Evolutionary conservation across 805 yeast species (phyloP).

Genomic region (Cyberlindnera samutprakarnensis): DNA sequence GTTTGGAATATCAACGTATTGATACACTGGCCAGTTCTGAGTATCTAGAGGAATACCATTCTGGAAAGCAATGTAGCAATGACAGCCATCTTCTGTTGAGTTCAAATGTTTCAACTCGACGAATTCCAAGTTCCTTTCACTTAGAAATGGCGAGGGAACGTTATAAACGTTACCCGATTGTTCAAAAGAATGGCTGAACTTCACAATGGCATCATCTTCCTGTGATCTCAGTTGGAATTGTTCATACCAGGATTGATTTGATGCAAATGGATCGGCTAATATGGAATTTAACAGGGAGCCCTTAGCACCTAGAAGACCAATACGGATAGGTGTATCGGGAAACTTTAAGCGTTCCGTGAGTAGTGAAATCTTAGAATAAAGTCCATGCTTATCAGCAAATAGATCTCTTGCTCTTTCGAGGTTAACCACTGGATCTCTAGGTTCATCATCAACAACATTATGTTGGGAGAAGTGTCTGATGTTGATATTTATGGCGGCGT

Average conservation of each 20-base stretch:
- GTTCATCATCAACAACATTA: constrained; percentile 11
- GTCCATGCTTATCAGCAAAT: constrained; percentile 18
- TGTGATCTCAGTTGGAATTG: constrained; percentile 7
- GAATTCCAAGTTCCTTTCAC: constrained; percentile 17
- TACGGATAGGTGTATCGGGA: constrained; percentile 18
- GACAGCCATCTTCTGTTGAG: constrained; percentile 22
- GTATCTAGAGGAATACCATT: constrained; percentile 7
- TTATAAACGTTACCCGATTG: constrained; percentile 11
- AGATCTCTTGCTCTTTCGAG: constrained; percentile 10
- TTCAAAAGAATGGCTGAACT: constrained; percentile 18
- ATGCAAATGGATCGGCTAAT: constrained; percentile 26
- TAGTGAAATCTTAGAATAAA: constrained; percentile 21
- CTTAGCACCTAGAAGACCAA: constrained; percentile 23
- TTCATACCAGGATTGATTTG: constrained; percentile 25
- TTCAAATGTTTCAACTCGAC: constrained; percentile 14
- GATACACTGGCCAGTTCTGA: constrained; percentile 17
- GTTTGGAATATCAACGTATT: constrained; percentile 9
- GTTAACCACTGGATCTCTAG: constrained; percentile 10
- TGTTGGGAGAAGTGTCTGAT: too few relatives aligned
- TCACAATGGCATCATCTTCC: constrained; percentile 8
- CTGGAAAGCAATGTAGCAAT: constrained; percentile 21
- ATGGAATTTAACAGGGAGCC: constrained; percentile 21
- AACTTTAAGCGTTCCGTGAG: constrained; percentile 9
- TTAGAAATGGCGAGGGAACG: constrained; percentile 24
- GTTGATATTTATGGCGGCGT: too few relatives aligned